Conservation (phyloP, 2,329 filamentous ascomycete species). For the Dryadomyces quercivorus region DNA sequence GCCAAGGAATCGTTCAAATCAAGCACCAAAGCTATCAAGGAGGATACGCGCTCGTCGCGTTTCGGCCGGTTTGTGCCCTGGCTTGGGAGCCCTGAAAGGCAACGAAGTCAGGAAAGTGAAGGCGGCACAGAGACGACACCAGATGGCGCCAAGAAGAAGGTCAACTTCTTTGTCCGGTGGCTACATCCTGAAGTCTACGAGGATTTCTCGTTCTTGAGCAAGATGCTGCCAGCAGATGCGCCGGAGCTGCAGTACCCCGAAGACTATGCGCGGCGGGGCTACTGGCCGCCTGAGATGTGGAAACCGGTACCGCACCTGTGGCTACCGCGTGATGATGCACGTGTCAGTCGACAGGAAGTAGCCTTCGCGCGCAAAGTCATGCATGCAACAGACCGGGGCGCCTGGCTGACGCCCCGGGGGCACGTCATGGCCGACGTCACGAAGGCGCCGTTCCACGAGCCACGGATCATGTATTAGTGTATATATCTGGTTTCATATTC, state of each 20-base stretch:
- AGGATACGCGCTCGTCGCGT: constrained; percentile 18
- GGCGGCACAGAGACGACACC: neutral
- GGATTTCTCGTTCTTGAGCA: constrained; percentile 45
- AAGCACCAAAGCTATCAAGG: constrained; percentile 12
- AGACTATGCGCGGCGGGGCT: constrained; percentile 47
- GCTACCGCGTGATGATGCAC: constrained; percentile 61
- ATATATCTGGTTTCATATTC: no score
- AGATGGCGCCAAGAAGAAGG: constrained; percentile 20
- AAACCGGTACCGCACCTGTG: constrained; percentile 53
- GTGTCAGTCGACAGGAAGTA: constrained; percentile 61
- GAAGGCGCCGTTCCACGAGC: constrained; percentile 17
- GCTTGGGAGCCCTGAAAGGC: neutral
- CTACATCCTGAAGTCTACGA: constrained; percentile 47
- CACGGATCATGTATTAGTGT: constrained; percentile 14
- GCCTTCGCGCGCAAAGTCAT: constrained; percentile 53
- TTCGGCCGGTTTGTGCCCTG: constrained; percentile 6
- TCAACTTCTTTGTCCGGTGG: constrained; percentile 40
- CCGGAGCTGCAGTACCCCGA: constrained; percentile 9
- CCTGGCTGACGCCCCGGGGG: constrained; percentile 45
- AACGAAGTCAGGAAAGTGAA: neutral
- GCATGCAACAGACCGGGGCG: constrained; percentile 60
- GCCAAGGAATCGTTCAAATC: constrained; percentile 13
- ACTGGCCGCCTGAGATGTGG: constrained; percentile 58
- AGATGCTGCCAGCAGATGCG: constrained; percentile 14
- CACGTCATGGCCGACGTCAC: constrained; percentile 14